Evolutionary conservation across 305 asterid species (phyloP).

Genomic region (Petunia hybrid): DNA sequence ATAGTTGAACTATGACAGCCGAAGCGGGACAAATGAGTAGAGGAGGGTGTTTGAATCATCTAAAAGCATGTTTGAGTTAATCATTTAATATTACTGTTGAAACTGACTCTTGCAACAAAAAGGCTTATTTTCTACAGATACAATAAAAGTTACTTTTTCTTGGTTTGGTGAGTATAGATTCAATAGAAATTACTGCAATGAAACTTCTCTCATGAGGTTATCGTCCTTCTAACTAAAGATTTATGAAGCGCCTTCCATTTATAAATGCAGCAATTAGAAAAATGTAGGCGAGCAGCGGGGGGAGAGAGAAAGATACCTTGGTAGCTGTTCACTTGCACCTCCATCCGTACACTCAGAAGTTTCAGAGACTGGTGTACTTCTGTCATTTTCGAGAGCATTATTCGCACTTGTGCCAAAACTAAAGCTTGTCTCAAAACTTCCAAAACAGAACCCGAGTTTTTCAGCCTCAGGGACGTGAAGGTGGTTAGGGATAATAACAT

Average conservation of each 20-base stretch:
- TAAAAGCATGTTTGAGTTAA: constrained; percentile 15
- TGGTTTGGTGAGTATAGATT: constrained; percentile 17
- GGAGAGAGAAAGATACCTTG: constrained; percentile 57
- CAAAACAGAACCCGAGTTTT: constrained; percentile 92
- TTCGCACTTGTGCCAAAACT: constrained; percentile 56
- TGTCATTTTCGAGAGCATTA: constrained; percentile 51
- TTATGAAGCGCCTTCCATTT: background rate
- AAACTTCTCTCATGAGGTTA: background rate
- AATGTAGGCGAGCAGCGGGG: constrained; percentile 12
- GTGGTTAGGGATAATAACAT: constrained; percentile 85
- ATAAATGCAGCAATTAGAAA: background rate
- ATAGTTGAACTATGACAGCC: constrained; percentile 9
- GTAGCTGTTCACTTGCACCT: constrained; percentile 56
- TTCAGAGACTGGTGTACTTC: constrained; percentile 56
- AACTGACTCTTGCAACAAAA: constrained; percentile 11
- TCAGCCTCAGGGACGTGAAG: constrained; percentile 87
- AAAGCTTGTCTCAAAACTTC: constrained; percentile 85
- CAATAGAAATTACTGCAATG: background rate
- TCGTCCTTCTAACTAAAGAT: background rate
- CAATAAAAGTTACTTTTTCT: background rate
- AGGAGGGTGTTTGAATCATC: constrained; percentile 1
- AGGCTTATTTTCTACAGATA: background rate
- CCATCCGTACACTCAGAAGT: constrained; percentile 64
- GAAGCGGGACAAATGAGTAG: constrained; percentile 11
- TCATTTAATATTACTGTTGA: constrained; percentile 1